Evolutionary conservation across 179 eudicot species (phyloP).

Genomic region (Amaranthus tricolor): DNA sequence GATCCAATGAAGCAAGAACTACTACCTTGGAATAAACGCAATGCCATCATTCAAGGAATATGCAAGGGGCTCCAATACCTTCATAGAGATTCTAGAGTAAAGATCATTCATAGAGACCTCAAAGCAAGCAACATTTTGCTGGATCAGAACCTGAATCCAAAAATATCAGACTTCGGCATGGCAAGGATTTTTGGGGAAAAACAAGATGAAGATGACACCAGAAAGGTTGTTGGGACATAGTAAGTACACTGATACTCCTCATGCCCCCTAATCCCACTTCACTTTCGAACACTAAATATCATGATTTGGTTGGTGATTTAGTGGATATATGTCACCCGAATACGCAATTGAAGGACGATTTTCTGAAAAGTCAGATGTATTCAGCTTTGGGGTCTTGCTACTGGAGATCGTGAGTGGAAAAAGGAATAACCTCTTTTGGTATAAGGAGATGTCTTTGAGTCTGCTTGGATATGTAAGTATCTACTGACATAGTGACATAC

Average conservation of each 20-base stretch:
- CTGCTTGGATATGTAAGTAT: conserved; percentile 13
- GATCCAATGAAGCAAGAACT: background rate
- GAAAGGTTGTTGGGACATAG: conserved; percentile 12
- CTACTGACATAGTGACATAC: background rate
- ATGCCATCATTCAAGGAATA: conserved; percentile 8
- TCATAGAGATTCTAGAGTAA: conserved; percentile 15
- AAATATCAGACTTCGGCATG: conserved; percentile 13
- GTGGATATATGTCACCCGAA: conserved; percentile 16
- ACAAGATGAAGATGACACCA: conserved; percentile 17
- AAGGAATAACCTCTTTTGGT: background rate
- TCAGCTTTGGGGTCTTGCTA: conserved; percentile 15
- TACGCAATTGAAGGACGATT: conserved; percentile 16
- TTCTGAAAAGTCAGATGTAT: conserved; percentile 14
- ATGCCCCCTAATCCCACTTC: background rate
- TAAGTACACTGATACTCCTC: background rate
- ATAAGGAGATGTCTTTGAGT: background rate
- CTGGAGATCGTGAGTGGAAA: conserved; percentile 5
- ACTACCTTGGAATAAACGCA: conserved; percentile 10
- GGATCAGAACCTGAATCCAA: conserved; percentile 4
- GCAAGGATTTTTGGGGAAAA: conserved; percentile 10
- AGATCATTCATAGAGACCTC: conserved; percentile 15
- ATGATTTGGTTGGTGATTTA: background rate
- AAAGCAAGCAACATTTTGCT: conserved; percentile 13
- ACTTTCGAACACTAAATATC: background rate
- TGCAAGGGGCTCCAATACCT: conserved; percentile 9